Evolutionary conservation across 1,139 yeast species (phyloP), one percentile per base, ranked within the genome.

Genomic region (Pichia cactophila): DNA sequence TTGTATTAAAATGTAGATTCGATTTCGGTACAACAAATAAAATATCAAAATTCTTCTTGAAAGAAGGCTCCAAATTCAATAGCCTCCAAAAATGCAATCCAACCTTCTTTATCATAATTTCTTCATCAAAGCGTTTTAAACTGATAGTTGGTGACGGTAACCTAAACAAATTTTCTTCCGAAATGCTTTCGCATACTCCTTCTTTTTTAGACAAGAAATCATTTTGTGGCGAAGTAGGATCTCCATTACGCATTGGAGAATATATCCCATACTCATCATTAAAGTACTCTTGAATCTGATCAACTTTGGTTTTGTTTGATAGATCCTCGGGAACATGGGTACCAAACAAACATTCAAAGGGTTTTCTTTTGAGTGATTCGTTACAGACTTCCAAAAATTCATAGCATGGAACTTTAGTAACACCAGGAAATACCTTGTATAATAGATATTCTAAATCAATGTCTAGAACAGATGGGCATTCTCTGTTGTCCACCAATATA

Each of bases 51-150:
- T 75, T 69, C 54, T 83, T 82, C 0, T 73, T 73, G 33, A 65
- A 63, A 8, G 75, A 59, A 0, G 90, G 87, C 47, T 74, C 71
- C 47, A 83, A 72, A 51, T 77, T 76, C 55, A 84, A 62, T 52
- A 73, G 65, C 48, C 73, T 75, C 87, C 87, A 81, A 53, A 77
- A 73, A 17, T 69, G 63, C 7, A 78, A 46, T 16, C 71, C 63
- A 26, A 65, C 56, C 5, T 68, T 60, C 46, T 65, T 64, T 6
- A 69, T 57, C 4, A 64, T 62, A 36, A 71, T 53, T 6, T 60
- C 61, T 41, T 70, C 66, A 35, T 60, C 57, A 16, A 62, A 46
- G 23, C 72, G 53, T 47, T 59, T 64, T 2, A 69, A 61, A 43
- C 60, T 66, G 12, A 69, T 43, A 26, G 57, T 54, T 0, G 75